Conservation (phyloP, 768 basidiomycete genomes). For the Amanita pseudoporphyria region DNA sequence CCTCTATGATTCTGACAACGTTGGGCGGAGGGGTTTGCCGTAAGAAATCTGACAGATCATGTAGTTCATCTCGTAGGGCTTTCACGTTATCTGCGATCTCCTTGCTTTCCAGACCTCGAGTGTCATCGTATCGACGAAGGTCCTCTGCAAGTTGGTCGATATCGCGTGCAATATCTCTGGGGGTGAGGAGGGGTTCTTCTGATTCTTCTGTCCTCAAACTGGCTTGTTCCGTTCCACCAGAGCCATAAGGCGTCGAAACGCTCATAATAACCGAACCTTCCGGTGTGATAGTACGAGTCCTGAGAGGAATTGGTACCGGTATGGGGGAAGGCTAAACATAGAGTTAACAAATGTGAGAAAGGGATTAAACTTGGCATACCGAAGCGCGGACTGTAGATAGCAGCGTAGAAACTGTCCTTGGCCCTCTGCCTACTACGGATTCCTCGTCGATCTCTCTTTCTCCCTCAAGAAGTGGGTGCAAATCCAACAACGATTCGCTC, state of each 20-base stretch:
- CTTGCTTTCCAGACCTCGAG: constrained; percentile 52
- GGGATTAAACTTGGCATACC: background rate
- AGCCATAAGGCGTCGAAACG: constrained; percentile 31
- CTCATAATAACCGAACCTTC: constrained; percentile 27
- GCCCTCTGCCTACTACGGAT: constrained; percentile 1
- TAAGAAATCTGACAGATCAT: constrained; percentile 49
- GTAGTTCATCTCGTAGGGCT: constrained; percentile 60
- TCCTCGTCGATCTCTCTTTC: constrained; percentile 16
- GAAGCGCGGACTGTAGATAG: constrained; percentile 30
- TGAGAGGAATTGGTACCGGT: constrained; percentile 18
- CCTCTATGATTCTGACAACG: constrained; percentile 10
- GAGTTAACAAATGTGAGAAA: constrained; percentile 3
- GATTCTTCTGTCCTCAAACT: constrained; percentile 22
- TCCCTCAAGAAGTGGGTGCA: constrained; percentile 22
- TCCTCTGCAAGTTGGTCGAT: constrained; percentile 46
- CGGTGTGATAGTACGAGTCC: constrained; percentile 18
- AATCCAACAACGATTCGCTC: constrained; percentile 27
- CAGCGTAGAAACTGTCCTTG: constrained; percentile 13
- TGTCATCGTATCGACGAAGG: constrained; percentile 41
- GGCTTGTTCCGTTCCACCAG: constrained; percentile 23
- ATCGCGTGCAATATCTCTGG: constrained; percentile 38
- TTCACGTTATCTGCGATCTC: constrained; percentile 60
- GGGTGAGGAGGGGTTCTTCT: background rate
- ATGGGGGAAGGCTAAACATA: constrained; percentile 9
- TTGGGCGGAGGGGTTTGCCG: constrained; percentile 30